A percentile compares a stretch with the other conserved stretches of the same genome.
These are phyloP conservation scores for Leccinum holopus DNA, from an alignment of 1,284 basidiomycete species.

Conservation along the genomic window DNA sequence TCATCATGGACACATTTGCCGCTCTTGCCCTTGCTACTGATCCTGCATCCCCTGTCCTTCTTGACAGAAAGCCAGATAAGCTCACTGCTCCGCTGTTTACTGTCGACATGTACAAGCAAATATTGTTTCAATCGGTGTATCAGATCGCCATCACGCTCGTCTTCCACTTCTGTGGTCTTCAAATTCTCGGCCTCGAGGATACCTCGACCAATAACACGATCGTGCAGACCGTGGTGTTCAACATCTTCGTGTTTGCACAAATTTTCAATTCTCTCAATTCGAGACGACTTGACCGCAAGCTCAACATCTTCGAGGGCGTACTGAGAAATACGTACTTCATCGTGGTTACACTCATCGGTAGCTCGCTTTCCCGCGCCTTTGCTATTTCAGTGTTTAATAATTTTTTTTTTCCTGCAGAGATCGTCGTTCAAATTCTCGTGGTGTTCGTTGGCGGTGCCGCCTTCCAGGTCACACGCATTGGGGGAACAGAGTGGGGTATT, in stretches of 20 bases:
- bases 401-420: slow-evolving; percentile 50
- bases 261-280: slow-evolving; percentile 96
- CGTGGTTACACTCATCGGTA: slow-evolving; percentile 82
- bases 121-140: slow-evolving; percentile 86
- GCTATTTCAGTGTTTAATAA: not conserved
- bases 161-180: slow-evolving; percentile 43
- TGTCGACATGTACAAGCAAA: slow-evolving; percentile 94
- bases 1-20: slow-evolving; percentile 98
- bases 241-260: slow-evolving; percentile 95
- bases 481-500: slow-evolving; percentile 90
- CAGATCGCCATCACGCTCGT: slow-evolving; percentile 79
- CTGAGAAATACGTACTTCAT: slow-evolving; percentile 85
- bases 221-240: slow-evolving; percentile 91
- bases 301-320: slow-evolving; percentile 91
- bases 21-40: slow-evolving; percentile 97
- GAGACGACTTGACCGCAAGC: slow-evolving; percentile 77
- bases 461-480: slow-evolving; percentile 84
- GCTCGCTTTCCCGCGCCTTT: slow-evolving; percentile 16
- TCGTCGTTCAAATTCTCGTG: slow-evolving; percentile 85
- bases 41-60: slow-evolving; percentile 78
- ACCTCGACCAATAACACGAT: slow-evolving; percentile 47
- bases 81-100: slow-evolving; percentile 88
- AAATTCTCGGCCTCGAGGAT: slow-evolving; percentile 65
- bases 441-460: slow-evolving; percentile 91
- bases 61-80: slow-evolving; percentile 89